These are phyloP conservation scores for Paramecium caudatum DNA, from an alignment of 73 alveolate species.

Conservation along the genomic window DNA sequence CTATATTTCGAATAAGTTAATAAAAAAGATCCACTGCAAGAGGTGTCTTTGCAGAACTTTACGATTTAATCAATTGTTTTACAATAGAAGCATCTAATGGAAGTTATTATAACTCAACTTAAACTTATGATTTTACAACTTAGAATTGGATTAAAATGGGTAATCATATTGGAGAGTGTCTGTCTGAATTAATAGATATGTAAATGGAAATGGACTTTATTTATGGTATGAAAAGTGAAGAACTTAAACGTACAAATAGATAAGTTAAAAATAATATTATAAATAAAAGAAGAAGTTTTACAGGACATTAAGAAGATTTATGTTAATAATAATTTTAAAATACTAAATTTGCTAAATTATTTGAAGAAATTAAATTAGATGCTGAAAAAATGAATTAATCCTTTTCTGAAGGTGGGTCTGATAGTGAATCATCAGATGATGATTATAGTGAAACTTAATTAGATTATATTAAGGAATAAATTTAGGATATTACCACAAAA, in stretches of 20 bases:
- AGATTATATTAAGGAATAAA: not conserved
- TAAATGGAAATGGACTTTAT: not conserved
- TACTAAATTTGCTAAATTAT: constrained; percentile 53
- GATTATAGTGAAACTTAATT: constrained; percentile 30
- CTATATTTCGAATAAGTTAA: constrained; percentile 52
- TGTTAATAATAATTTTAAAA: not conserved
- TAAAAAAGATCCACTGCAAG: constrained; percentile 68
- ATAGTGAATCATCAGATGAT: constrained; percentile 64
- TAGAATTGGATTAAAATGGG: constrained; percentile 70
- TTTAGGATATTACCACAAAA: not conserved
- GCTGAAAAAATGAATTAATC: constrained; percentile 53
- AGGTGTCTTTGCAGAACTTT: constrained; percentile 32
- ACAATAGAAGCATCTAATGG: constrained; percentile 77
- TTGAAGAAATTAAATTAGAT: constrained; percentile 51
- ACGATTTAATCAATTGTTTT: constrained; percentile 65
- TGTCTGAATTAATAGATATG: constrained; percentile 25
- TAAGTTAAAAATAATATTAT: not conserved
- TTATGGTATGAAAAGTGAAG: not conserved
- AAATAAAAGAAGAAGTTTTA: constrained; percentile 41
- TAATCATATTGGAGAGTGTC: constrained; percentile 34
- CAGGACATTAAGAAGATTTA: constrained; percentile 50
- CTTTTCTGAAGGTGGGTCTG: constrained; percentile 67
- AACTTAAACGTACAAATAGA: not conserved
- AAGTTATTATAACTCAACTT: constrained; percentile 37
- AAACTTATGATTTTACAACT: constrained; percentile 46